phyloP scores from a whole-genome alignment of 441 rosid species.

The Rhodomyrtus psidioides region DNA sequence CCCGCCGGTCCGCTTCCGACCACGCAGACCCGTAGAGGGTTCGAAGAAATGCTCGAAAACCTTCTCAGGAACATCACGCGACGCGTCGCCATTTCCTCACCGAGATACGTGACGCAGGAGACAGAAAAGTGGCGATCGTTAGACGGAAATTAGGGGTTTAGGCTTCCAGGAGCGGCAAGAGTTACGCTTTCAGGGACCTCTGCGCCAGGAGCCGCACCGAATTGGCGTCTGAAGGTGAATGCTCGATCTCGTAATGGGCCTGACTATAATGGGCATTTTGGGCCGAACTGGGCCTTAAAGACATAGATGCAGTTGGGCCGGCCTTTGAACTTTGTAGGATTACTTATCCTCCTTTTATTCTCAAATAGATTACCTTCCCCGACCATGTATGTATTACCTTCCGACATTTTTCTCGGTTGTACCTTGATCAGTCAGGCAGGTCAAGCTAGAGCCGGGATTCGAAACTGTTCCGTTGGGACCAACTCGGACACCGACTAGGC shows the following conservation, averaged over 20 bases:
- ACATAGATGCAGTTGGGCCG: background rate
- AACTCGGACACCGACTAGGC: background rate
- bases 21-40: slow-evolving; percentile 70
- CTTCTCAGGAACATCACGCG: slow-evolving; percentile 29
- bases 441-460: background rate
- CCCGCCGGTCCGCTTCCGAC: slow-evolving; percentile 98
- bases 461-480: fast-evolving
- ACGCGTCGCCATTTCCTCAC: slow-evolving; percentile 9
- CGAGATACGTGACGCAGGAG: background rate
- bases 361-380: background rate
- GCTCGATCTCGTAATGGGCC: background rate
- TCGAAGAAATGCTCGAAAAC: slow-evolving; percentile 32
- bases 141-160: background rate
- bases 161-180: background rate
- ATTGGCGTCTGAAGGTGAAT: background rate
- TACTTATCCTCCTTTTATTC: background rate
- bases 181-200: background rate
- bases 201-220: background rate
- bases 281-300: background rate
- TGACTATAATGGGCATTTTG: background rate
- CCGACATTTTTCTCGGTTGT: background rate
- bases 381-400: background rate
- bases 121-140: background rate
- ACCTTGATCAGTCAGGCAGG: background rate
- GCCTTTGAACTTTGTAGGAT: background rate